Conservation (phyloP, 495 filamentous ascomycete genomes). For the Talaromyces liani region DNA sequence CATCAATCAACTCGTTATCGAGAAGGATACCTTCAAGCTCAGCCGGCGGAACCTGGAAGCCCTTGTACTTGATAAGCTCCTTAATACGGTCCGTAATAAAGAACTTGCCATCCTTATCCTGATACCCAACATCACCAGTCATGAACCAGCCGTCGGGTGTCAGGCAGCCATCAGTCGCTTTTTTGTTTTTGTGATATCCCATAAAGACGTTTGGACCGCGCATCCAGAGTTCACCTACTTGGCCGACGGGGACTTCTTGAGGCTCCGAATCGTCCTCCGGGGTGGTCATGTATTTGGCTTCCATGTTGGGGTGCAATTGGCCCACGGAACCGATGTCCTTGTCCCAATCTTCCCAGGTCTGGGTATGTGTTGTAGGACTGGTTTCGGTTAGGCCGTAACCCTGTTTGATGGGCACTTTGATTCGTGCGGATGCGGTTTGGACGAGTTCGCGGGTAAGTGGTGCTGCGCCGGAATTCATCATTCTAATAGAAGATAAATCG, state of each 20-base stretch:
- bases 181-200: conserved; percentile 66
- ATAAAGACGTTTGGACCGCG: conserved; percentile 60
- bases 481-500: conserved; percentile 69
- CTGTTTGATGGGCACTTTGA: conserved; percentile 71
- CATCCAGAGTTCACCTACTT: conserved; percentile 60
- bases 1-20: conserved; percentile 63
- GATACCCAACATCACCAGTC: conserved; percentile 59
- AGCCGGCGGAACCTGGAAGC: conserved; percentile 82
- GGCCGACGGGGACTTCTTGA: conserved; percentile 48
- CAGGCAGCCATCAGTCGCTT: conserved; percentile 60
- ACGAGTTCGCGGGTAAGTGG: conserved; percentile 80
- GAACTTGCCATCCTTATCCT: conserved; percentile 53
- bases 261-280: conserved; percentile 45
- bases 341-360: conserved; percentile 73
- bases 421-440: conserved; percentile 64
- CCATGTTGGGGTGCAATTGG: conserved; percentile 70
- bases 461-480: conserved; percentile 86
- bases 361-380: conserved; percentile 48
- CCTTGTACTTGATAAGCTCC: conserved; percentile 86
- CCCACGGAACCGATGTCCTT: conserved; percentile 74
- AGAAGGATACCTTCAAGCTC: conserved; percentile 78
- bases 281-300: conserved; percentile 67
- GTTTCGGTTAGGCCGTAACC: conserved; percentile 86
- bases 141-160: conserved; percentile 54
- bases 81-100: conserved; percentile 81